These are phyloP conservation scores for Aspergillus carlsbadensis DNA, from an alignment of 495 filamentous ascomycete genomes.

Conservation along the genomic window DNA sequence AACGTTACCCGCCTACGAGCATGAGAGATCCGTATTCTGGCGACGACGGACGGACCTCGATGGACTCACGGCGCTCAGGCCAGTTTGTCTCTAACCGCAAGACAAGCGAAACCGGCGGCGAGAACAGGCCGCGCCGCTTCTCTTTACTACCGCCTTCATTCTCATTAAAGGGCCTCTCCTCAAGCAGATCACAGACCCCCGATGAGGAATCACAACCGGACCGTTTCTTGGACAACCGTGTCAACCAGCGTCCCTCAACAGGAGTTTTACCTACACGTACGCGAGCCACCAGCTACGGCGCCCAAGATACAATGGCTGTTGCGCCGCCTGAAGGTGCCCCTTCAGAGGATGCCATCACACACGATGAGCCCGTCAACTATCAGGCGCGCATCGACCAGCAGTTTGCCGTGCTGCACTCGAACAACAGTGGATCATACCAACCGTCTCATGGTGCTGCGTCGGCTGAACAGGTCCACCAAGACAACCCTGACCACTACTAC, in stretches of 20 bases:
- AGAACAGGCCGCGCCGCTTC: conserved; percentile 70
- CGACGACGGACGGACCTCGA: conserved; percentile 65
- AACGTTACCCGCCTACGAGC: conserved; percentile 72
- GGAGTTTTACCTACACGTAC: conserved; percentile 26
- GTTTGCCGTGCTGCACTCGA: conserved; percentile 42
- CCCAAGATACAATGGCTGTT: conserved; percentile 34
- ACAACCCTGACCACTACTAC: conserved; percentile 37
- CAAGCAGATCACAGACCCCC: conserved; percentile 41
- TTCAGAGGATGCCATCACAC: conserved; percentile 25
- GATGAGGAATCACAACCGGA: conserved; percentile 36
- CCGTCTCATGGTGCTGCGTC: conserved; percentile 32
- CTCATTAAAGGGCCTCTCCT: conserved; percentile 56
- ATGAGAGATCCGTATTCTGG: conserved; percentile 63
- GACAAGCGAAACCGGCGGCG: conserved; percentile 76
- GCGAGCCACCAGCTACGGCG: conserved; percentile 38
- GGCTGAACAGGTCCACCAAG: conserved; percentile 35
- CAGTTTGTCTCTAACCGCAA: conserved; percentile 75
- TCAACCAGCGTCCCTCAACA: conserved; percentile 36
- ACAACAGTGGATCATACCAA: conserved; percentile 31
- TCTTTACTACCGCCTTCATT: conserved; percentile 78
- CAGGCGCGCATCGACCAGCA: conserved; percentile 47
- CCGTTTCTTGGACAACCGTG: conserved; percentile 26
- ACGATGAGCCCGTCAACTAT: conserved; percentile 38
- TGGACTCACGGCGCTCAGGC: conserved; percentile 77
- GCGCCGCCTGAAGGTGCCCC: conserved; percentile 32